Evolutionary conservation across 164 flowering plant species (phyloP), one percentile per base, ranked within the genome.

Genomic region (Hamamelis virginiana): DNA sequence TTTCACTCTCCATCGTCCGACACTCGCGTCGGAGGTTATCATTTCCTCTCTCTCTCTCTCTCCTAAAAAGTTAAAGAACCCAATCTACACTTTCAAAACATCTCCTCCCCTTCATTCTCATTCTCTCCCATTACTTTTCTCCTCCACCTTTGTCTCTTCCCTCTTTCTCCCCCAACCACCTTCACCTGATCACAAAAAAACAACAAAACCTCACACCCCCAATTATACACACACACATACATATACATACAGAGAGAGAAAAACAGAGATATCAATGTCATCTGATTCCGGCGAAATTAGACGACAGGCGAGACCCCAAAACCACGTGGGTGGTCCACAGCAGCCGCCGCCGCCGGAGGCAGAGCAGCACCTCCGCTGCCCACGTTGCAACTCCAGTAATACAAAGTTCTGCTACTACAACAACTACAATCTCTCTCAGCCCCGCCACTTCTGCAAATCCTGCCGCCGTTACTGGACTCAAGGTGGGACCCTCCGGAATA

Each of bases 361-460:
- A 21, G 86, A 84, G 52, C 75, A 84, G 52, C 75, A 75, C 1
- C 79, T 82, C n/a, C 81, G 74, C 0, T 89, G 93, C 63, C 91
- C 93, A 10, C 81, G 94, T 16, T 89, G 94, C 69, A 78, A 84
- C 9, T 87, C 91, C 57, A 70, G 72, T 38, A 82, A 77, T 80
- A 89, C 94, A 44, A 89, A 89, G 79, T 89, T 89, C 80, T 86
- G 91, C 71, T 86, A 86, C 85, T 86, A 85, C 84, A 86, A 86
- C 86, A 89, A 86, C 80, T 86, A 86, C 80, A 86, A 82, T 78
- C 82, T 82, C 71, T 77, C 88, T 18, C 91, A 85, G 82, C 91
- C 91, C 12, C 91, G 93, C 25, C 78, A 86, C 72, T 85, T 84
- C 80, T 87, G 91, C 81, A 89, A 85, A 62, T 44, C 79, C 23